Base-by-base conservation (phyloP, 2,329 filamentous ascomycete species). In the Thelonectria olida region DNA sequence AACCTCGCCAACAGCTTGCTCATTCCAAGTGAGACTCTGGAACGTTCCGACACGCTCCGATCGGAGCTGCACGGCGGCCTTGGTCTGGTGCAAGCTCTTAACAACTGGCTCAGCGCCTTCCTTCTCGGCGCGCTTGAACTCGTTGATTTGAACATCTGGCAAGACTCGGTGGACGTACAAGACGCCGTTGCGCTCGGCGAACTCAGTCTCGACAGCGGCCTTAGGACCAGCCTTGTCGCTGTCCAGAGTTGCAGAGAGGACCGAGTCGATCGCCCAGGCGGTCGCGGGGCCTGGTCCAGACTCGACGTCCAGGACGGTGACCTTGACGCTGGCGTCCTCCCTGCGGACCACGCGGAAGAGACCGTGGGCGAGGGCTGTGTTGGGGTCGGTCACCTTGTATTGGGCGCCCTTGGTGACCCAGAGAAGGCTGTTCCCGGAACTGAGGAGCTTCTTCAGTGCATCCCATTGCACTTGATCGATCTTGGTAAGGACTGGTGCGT, bases 331-430 rank as follows among this genome's bases (percentile, higher is more conserved):
- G n/a, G 60, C 54, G n/a, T 58, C 54, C 25, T 59, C 54, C 2
- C 47, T 42, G 2, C 60, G 54, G 13, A 59, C 44, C 7, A 23
- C 48, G 17, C 60, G 49, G 60, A 62, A 62, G 8, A 62, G n/a
- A 22, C 60, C 60, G 19, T 62, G 60, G 15, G 49, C 49, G 6
- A 54, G 27, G 4, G 60, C 38, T 28, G 28, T 19, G 10, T 49
- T 20, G 4, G 60, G 60, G 10, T 54, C 38, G n/a, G 51, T 59
- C 19, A 59, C 54, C 20, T 13, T 23, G 38, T 54, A 42, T 15
- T 62, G 60, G 13, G 60, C 48, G n/a, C 60, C 60, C 22, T 53
- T 38, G 15, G 60, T 62, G 2, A 62, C 56, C 60, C 60, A 62
- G 7, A 62, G 54, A 17, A 62, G 25, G 45, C 44, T 54, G 23